Conservation (phyloP, 208 protist species). For the Trypanosoma melophagium region DNA sequence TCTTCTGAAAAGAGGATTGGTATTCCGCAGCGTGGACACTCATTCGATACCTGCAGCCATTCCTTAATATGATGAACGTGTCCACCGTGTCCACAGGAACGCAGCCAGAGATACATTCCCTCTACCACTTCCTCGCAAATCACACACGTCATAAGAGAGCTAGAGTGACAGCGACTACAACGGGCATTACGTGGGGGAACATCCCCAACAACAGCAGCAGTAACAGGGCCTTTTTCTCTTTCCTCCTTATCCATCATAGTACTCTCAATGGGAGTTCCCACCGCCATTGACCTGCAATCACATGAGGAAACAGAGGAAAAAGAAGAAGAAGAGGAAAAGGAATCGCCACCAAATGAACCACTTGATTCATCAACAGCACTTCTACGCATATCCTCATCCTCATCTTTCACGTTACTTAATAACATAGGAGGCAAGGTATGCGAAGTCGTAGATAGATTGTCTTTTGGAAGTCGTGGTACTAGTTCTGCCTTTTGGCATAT, state of each 20-base stretch:
- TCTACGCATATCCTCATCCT: not conserved
- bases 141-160: slow-evolving; percentile 62
- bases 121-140: slow-evolving; percentile 85
- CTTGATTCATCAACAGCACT: slow-evolving; percentile 1
- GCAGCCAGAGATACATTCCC: slow-evolving; percentile 80
- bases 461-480: slow-evolving; percentile 28
- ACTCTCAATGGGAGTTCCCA: not conserved
- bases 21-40: slow-evolving; percentile 74
- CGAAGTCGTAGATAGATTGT: not conserved
- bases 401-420: slow-evolving; percentile 23
- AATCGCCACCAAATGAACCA: not conserved
- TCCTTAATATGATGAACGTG: slow-evolving; percentile 81
- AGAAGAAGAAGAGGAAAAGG: slow-evolving; percentile 3
- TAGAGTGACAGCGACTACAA: slow-evolving; percentile 49
- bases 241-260: not conserved
- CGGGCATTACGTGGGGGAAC: slow-evolving; percentile 51
- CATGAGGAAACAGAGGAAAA: slow-evolving; percentile 5
- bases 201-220: not conserved
- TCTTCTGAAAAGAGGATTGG: slow-evolving; percentile 31
- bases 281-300: not conserved
- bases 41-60: slow-evolving; percentile 64
- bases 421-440: not conserved
- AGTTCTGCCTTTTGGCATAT: slow-evolving; percentile 63
- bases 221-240: not conserved
- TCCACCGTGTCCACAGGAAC: slow-evolving; percentile 81